phyloP scores from a whole-genome alignment of 192 early-diverging fungal species.

The Backusella tarrabulga region DNA sequence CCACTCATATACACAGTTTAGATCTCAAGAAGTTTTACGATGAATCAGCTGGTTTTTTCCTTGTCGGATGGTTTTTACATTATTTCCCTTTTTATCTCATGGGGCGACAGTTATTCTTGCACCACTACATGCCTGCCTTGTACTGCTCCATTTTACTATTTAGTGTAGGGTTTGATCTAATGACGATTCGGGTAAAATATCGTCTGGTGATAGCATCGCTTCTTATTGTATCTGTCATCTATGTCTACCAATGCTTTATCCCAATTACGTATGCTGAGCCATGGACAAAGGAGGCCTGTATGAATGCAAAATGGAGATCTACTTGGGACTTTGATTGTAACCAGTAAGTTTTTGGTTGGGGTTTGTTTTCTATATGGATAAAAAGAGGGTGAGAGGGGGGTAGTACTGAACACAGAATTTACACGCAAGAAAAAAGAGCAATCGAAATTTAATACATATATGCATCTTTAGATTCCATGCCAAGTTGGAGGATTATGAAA shows the following conservation, averaged over 20 bases:
- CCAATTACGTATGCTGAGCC: constrained; percentile 83
- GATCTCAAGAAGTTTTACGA: constrained; percentile 51
- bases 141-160: constrained; percentile 84
- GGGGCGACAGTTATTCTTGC: constrained; percentile 90
- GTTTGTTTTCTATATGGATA: not conserved
- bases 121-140: constrained; percentile 96
- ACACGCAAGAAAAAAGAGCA: not conserved
- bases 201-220: constrained; percentile 50
- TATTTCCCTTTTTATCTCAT: constrained; percentile 94
- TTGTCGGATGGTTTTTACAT: constrained; percentile 85
- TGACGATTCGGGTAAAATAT: constrained; percentile 60
- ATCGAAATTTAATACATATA: too few species aligned
- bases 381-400: not conserved
- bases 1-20: not conserved
- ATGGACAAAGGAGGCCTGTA: constrained; percentile 77
- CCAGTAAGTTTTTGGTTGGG: constrained; percentile 27
- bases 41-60: constrained; percentile 67
- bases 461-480: not conserved
- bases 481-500: not conserved
- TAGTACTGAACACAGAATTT: not conserved
- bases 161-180: constrained; percentile 75
- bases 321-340: constrained; percentile 61
- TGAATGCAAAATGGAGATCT: constrained; percentile 72
- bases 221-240: constrained; percentile 58
- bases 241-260: constrained; percentile 66